Evolutionary conservation across 768 basidiomycete species (phyloP).

Genomic region (Suillus spraguei): DNA sequence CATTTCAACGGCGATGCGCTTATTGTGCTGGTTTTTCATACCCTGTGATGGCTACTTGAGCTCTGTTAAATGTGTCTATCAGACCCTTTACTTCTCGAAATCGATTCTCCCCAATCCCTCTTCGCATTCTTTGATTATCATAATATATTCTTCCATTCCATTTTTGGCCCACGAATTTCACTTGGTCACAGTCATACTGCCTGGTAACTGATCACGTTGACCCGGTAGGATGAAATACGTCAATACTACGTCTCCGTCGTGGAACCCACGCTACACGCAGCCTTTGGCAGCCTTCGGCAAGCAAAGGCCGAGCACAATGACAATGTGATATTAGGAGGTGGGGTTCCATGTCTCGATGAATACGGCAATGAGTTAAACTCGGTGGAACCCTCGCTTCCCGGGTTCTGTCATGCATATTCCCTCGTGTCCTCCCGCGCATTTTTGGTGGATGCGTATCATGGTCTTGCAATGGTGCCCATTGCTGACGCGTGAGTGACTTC

Average conservation of each 20-base stretch:
- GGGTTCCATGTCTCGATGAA: conserved; percentile 3
- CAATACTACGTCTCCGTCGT: conserved; percentile 33
- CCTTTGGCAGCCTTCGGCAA: conserved; percentile 13
- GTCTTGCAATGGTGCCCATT: conserved; percentile 81
- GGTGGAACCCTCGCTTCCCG: conserved; percentile 26
- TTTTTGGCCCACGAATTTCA: conserved; percentile 11
- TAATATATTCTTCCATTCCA: conserved; percentile 1
- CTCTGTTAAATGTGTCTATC: conserved; percentile 13
- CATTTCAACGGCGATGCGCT: background rate
- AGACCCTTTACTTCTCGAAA: conserved; percentile 21
- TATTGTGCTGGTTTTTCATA: conserved; percentile 12
- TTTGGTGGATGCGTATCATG: conserved; percentile 80
- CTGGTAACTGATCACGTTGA: conserved; percentile 22
- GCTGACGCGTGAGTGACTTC: conserved; percentile 68
- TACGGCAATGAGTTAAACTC: conserved; percentile 7
- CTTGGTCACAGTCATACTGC: conserved; percentile 9
- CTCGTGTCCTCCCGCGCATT: conserved; percentile 85
- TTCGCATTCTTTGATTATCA: conserved; percentile 17
- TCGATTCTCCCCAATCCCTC: conserved; percentile 12
- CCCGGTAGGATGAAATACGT: conserved; percentile 35
- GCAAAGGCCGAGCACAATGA: conserved; percentile 1
- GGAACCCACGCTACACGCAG: conserved; percentile 32
- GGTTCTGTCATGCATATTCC: conserved; percentile 42
- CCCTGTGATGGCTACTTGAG: conserved; percentile 5
- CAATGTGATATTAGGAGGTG: conserved; percentile 5